Evolutionary conservation across 768 basidiomycete species (phyloP).

Genomic region (Tylopilus vinaceipallidus): DNA sequence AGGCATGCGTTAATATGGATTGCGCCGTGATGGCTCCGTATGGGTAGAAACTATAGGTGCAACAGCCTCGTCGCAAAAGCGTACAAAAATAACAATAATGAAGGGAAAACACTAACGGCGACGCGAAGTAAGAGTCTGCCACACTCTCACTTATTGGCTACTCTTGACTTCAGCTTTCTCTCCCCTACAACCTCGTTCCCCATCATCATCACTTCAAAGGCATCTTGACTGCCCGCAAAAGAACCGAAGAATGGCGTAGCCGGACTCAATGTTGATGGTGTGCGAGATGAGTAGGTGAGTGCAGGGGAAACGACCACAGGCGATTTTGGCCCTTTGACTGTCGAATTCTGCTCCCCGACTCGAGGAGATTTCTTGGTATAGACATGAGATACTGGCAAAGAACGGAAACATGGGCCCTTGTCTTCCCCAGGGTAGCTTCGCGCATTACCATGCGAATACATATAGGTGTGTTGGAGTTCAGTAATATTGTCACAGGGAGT

Average conservation of each 20-base stretch:
- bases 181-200: constrained; percentile 24
- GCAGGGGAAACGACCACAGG: constrained; percentile 64
- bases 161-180: constrained; percentile 24
- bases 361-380: constrained; percentile 14
- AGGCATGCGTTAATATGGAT: constrained; percentile 3
- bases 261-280: constrained; percentile 66
- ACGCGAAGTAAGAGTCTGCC: not conserved
- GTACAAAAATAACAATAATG: constrained; percentile 7
- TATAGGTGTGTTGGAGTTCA: constrained; percentile 19
- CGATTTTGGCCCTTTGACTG: constrained; percentile 36
- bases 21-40: constrained; percentile 4
- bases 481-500: constrained; percentile 16
- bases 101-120: constrained; percentile 1
- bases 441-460: constrained; percentile 23
- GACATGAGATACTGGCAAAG: constrained; percentile 11
- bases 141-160: constrained; percentile 13
- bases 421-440: constrained; percentile 4
- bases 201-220: constrained; percentile 27
- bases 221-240: constrained; percentile 38
- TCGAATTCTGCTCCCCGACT: constrained; percentile 13
- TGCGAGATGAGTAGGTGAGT: constrained; percentile 63
- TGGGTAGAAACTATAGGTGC: constrained; percentile 3
- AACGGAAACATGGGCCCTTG: constrained; percentile 5
- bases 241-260: constrained; percentile 70
- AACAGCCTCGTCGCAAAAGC: constrained; percentile 6